Base-by-base conservation (phyloP, 441 rosid genomes). In the Codiaeum variegatum region DNA sequence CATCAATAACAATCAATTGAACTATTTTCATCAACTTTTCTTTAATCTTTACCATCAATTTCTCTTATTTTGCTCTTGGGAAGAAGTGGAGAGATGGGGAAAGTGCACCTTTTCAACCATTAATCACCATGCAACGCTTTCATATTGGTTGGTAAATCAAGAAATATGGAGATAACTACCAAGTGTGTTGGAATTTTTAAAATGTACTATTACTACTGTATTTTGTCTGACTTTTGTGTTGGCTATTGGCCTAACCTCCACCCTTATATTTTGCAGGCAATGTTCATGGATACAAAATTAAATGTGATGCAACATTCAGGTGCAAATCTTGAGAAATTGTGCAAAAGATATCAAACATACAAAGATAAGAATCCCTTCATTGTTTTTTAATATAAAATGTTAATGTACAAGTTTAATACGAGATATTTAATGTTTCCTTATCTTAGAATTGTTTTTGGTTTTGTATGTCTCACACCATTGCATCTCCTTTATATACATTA, bases 231-330 rank as follows among this genome's bases (percentile, higher is more conserved):
- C 23, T 4, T 21, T 18, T 73, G 71, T 42, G 55, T 66, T 46
- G 62, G 21, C 24, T 52, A 21, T 62, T 29, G 32, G 62, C 19
- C 36, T 64, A 62, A 62, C 15, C 58, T 9, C 58, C 18, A 19
- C 36, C 24, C 52, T 18, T 62, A 44, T 59, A 21, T 73, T 84
- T 79, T 74, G 58, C 91, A 95, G 99, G 88, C 82, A 15, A 93
- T 95, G 99, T 90, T 81, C 83, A 90, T 88, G 90, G 99, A 95
- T 73, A 79, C 84, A 18, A 95, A 95, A 83, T 84, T 91, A 29
- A 95, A 95, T 74, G 68, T 81, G n/a, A 91, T 95, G 99, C 99
- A 95, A 86, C 99, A 95, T 79, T 85, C 99, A 3, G 72, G 84
- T 49, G 91, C 85, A 5, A 86, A 88, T 26, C 82, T 95, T 42